Conservation (phyloP, 164 flowering plant species). For the Dillenia turbinata region DNA sequence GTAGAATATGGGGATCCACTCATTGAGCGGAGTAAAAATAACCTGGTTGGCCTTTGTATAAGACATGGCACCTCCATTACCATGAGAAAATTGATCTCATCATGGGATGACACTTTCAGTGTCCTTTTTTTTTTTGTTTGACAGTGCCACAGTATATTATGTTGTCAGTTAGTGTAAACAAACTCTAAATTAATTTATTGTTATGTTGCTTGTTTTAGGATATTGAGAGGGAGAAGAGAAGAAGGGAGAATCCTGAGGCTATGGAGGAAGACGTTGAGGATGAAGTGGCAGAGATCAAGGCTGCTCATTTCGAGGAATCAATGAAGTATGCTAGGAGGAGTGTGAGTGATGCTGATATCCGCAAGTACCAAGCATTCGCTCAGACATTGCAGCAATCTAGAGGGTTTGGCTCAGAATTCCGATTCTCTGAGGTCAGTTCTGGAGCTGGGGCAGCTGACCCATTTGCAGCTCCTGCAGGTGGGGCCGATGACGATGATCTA, state of each 20-base stretch:
- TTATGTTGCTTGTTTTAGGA: slow-evolving; percentile 31
- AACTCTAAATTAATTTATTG: too few relatives aligned
- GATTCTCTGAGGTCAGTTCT: slow-evolving; percentile 42
- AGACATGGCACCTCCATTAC: too few relatives aligned
- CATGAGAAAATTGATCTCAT: too few relatives aligned
- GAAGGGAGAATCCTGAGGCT: slow-evolving; percentile 66
- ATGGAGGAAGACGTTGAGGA: slow-evolving; percentile 90
- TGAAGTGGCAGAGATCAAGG: slow-evolving; percentile 71
- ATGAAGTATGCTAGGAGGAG: slow-evolving; percentile 84
- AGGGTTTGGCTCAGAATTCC: slow-evolving; percentile 74
- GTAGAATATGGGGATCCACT: too few relatives aligned
- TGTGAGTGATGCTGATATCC: slow-evolving; percentile 84
- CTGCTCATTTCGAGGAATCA: slow-evolving; percentile 81
- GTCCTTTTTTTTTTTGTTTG: too few relatives aligned
- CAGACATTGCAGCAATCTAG: slow-evolving; percentile 82
- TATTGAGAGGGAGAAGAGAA: slow-evolving; percentile 75
- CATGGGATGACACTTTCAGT: too few relatives aligned
- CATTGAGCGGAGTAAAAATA: too few relatives aligned
- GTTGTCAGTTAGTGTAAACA: too few relatives aligned
- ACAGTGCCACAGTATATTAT: too few relatives aligned
- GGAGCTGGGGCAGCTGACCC: slow-evolving; percentile 47
- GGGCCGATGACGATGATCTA: slow-evolving; percentile 62
- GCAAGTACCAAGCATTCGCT: slow-evolving; percentile 86
- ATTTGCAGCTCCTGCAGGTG: slow-evolving; percentile 57
- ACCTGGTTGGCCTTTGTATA: too few relatives aligned